Percentiles rank a stretch among this genome's conserved stretches.
These are phyloP conservation scores for Colletotrichum costaricense DNA, from an alignment of 2,329 filamentous ascomycete genomes.

Conservation along the genomic window DNA sequence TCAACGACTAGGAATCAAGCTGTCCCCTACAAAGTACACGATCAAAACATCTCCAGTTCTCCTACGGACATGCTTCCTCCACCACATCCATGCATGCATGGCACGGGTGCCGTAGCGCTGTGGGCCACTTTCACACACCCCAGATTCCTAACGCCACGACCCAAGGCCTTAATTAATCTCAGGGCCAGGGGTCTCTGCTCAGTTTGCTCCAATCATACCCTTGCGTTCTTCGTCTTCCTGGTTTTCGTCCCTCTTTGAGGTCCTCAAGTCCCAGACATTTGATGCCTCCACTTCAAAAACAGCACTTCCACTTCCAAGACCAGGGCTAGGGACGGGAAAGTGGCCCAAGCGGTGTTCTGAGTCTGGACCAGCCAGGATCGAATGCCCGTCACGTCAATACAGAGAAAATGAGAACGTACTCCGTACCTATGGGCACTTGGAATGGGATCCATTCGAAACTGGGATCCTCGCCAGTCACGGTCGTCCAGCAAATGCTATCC, in stretches of 20 bases:
- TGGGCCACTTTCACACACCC: constrained; percentile 21
- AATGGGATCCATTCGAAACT: constrained; percentile 4
- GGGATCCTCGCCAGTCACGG: neutral
- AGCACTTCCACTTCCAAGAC: neutral
- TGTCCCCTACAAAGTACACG: neutral
- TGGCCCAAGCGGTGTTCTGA: constrained; percentile 1
- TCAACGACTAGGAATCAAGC: neutral
- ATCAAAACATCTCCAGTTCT: neutral
- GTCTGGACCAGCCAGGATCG: neutral
- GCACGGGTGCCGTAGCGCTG: neutral
- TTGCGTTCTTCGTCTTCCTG: neutral
- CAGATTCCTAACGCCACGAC: constrained; percentile 31
- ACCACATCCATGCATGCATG: neutral
- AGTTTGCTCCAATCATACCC: constrained; percentile 21
- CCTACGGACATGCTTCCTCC: neutral
- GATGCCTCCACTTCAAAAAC: neutral
- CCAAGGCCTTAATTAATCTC: constrained; percentile 28
- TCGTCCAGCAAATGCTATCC: neutral
- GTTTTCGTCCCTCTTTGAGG: constrained; percentile 8
- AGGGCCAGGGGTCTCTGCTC: constrained; percentile 10
- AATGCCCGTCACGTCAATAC: constrained; percentile 10
- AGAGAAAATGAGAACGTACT: neutral
- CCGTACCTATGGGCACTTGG: constrained; percentile 2
- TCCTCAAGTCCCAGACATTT: neutral
- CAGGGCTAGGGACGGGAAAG: constrained; percentile 3